phyloP scores from a whole-genome alignment of 805 yeast species.

The Wickerhamia fluorescens region DNA sequence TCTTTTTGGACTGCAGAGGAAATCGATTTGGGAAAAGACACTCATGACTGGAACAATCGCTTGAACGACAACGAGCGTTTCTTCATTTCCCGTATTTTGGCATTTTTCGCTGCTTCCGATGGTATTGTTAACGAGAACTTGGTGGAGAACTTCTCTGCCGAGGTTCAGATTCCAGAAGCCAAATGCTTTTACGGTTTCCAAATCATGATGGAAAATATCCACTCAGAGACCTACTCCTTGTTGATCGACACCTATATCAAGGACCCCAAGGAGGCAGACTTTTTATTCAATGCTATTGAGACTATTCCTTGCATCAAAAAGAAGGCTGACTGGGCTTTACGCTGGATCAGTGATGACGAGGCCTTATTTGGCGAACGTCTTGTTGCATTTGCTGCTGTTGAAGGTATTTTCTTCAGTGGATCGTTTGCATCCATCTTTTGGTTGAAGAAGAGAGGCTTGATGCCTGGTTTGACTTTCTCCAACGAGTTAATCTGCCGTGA shows the following conservation, averaged over 20 bases:
- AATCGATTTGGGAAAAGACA: constrained; percentile 89
- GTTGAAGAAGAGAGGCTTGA: constrained; percentile 97
- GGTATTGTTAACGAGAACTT: constrained; percentile 97
- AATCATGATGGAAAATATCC: constrained; percentile 99
- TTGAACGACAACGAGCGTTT: constrained; percentile 88
- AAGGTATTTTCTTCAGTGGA: constrained; percentile 97
- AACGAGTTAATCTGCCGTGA: constrained; percentile 97
- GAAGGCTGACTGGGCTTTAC: constrained; percentile 98
- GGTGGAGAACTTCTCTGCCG: constrained; percentile 95
- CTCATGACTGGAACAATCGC: constrained; percentile 85
- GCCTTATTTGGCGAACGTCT: constrained; percentile 93
- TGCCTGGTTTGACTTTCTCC: constrained; percentile 98
- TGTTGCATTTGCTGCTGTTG: constrained; percentile 98
- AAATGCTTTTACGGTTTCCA: constrained; percentile 99
- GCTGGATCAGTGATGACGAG: constrained; percentile 88
- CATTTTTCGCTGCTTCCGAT: constrained; percentile 97
- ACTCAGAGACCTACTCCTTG: constrained; percentile 93
- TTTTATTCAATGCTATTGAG: constrained; percentile 90
- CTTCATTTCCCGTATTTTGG: constrained; percentile 87
- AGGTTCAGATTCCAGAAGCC: constrained; percentile 96
- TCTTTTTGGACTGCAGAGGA: constrained; percentile 99
- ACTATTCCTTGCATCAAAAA: constrained; percentile 93
- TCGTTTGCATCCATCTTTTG: constrained; percentile 98
- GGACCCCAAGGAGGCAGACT: constrained; percentile 90
- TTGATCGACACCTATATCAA: constrained; percentile 92